These are phyloP conservation scores for Rhodamnia rubescens DNA, from an alignment of 345 rosid genomes.

Conservation along the genomic window DNA sequence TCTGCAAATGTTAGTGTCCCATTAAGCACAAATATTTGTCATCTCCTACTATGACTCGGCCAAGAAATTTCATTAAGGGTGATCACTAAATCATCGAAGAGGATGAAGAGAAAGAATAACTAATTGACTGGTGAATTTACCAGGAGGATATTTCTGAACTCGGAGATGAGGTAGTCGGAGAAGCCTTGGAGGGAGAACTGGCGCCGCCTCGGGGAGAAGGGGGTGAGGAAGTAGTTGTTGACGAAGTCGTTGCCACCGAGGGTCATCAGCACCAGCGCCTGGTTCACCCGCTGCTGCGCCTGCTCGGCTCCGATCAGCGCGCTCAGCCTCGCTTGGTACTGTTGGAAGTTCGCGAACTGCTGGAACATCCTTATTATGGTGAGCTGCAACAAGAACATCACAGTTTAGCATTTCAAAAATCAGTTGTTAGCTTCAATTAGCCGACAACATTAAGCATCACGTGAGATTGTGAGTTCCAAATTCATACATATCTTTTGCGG, in stretches of 20 bases:
- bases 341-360: slow-evolving; percentile 27
- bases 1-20: not conserved
- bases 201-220: slow-evolving; percentile 35
- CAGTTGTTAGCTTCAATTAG: not conserved
- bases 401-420: not conserved
- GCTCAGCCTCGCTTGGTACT: slow-evolving; percentile 26
- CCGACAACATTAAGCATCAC: not conserved
- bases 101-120: not conserved
- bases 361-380: slow-evolving; percentile 28
- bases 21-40: not conserved
- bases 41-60: not conserved
- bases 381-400: slow-evolving; percentile 2
- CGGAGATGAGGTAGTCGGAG: slow-evolving; percentile 28
- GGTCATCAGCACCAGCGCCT: slow-evolving; percentile 38
- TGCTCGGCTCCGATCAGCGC: slow-evolving; percentile 21
- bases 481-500: not conserved
- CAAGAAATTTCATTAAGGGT: not conserved
- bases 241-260: slow-evolving; percentile 54
- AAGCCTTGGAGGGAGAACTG: slow-evolving; percentile 24
- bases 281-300: slow-evolving; percentile 25
- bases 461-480: not conserved
- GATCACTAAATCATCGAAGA: not conserved
- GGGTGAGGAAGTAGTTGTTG: slow-evolving; percentile 42
- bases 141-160: slow-evolving; percentile 27
- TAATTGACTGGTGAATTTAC: slow-evolving; percentile 1